Base-by-base conservation (phyloP, 345 rosid species). In the Dipteronia sinensis region DNA sequence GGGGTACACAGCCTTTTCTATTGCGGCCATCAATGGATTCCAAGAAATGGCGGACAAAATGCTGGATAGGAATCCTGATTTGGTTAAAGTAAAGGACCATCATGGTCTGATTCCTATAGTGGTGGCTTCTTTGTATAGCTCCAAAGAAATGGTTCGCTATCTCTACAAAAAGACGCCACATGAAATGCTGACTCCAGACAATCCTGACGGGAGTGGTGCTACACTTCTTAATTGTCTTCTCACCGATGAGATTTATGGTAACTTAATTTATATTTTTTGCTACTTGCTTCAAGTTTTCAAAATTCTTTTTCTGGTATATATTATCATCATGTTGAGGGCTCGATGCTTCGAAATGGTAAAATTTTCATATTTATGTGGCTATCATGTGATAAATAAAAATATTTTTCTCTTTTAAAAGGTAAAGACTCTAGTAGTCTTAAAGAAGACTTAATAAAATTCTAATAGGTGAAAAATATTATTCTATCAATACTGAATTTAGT, bases 21-120 rank as follows among this genome's bases (percentile, higher is more conserved):
- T 67, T 38, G 70, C 70, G 3, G 70, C 51, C 70, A 67, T 67
- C 51, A 38, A 67, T n/a, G 49, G 49, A 67, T 67, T 67, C 51
- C 20, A 40, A 67, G 49, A 67, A 5, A 38, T 67, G 51, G 70
- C 40, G 3, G 70, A 40, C 51, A 10, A 6, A 7, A 67, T 67
- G 70, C 27, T 67, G 0, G 2, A 34, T 6, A 67, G n/a, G 5
- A 19, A 67, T 38, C 0, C 25, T 3, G 3, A 67, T 2, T 67
- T 67, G 70, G 70, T 38, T n/a, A 40, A 8, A 0, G 2, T 67
- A 0, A 67, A 67, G 70, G 49, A 34, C 23, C 10, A 9, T 3
- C 25, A 34, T 40, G 51, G 51, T 20, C 49, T 67, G 42, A 38
- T 67, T 20, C 70, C 70, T 40, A 40, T 67, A 34, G 70, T 67